phyloP scores from a whole-genome alignment of 345 rosid species.

The Eucalyptus marginata region DNA sequence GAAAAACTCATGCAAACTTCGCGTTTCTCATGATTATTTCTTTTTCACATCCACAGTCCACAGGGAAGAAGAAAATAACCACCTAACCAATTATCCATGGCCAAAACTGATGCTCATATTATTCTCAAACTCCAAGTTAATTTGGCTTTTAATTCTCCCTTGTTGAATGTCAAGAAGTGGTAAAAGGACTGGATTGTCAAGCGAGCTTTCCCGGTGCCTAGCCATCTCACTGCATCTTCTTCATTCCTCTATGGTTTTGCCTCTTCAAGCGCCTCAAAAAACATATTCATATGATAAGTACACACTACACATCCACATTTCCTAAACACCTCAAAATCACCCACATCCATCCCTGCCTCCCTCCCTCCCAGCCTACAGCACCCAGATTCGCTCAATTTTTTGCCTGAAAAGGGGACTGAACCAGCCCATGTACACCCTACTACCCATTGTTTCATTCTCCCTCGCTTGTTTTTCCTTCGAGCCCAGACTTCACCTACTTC shows the following conservation, averaged over 20 bases:
- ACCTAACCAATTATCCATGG: neutral
- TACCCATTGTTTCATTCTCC: too few relatives aligned
- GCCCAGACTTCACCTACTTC: too few relatives aligned
- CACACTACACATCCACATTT: too few relatives aligned
- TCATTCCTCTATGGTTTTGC: neutral
- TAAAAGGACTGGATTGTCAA: fast-evolving
- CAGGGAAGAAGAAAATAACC: fast-evolving
- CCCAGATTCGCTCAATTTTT: too few relatives aligned
- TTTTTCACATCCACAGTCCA: neutral
- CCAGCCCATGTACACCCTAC: too few relatives aligned
- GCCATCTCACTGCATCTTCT: neutral
- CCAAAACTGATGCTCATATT: neutral
- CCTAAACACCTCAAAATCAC: too few relatives aligned
- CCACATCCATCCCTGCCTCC: too few relatives aligned
- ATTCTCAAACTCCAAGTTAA: neutral
- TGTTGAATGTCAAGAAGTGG: neutral
- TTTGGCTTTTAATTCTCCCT: neutral
- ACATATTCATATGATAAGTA: too few relatives aligned
- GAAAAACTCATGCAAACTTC: neutral
- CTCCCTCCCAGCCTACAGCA: too few relatives aligned
- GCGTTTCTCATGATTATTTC: neutral
- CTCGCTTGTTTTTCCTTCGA: too few relatives aligned
- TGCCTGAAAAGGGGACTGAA: too few relatives aligned
- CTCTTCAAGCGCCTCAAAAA: neutral
- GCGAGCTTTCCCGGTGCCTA: neutral